phyloP scores from a whole-genome alignment of 768 basidiomycete genomes.

The Lactifluus volemus region DNA sequence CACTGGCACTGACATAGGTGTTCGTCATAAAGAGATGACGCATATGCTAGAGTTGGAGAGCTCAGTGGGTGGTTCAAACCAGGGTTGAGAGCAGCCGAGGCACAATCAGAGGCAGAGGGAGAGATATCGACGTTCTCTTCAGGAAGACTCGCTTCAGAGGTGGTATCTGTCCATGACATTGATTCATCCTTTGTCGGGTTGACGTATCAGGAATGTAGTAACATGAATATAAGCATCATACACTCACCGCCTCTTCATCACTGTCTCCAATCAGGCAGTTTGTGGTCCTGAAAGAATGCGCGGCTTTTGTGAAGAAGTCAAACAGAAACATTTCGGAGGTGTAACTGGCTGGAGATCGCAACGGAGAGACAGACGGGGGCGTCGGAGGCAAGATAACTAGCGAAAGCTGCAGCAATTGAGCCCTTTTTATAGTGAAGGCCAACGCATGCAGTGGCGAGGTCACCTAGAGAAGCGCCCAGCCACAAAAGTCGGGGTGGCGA shows the following conservation, averaged over 20 bases:
- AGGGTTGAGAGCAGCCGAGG: no score
- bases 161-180: neutral
- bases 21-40: neutral
- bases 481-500: neutral
- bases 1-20: neutral
- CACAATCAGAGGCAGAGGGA: neutral
- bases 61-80: neutral
- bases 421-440: neutral
- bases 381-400: neutral
- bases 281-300: neutral
- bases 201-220: neutral
- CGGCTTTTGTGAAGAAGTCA: neutral
- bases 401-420: no score
- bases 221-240: neutral
- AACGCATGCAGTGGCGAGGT: neutral
- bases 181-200: neutral
- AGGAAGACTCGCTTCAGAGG: neutral
- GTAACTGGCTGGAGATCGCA: neutral
- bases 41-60: neutral
- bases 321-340: neutral
- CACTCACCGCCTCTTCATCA: constrained; percentile 6
- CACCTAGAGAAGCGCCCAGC: neutral
- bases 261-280: neutral
- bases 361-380: neutral
- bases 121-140: neutral